Evolutionary conservation across 306 rosid genomes (phyloP), one percentile per base, ranked within the genome.

Genomic region (Dalbergia cultrata): DNA sequence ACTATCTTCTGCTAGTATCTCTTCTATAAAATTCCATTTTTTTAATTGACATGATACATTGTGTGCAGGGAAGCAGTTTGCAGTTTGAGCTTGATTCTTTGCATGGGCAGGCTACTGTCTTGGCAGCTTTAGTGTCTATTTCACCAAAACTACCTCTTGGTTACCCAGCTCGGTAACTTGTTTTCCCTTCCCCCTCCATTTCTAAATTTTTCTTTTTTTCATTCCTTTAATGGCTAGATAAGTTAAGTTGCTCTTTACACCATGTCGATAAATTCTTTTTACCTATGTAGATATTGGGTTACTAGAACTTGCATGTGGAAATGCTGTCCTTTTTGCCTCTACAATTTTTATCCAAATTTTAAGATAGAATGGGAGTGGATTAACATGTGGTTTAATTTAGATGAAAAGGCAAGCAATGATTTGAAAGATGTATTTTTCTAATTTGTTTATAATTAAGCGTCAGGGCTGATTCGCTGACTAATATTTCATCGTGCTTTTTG

Each of bases 71-170:
- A 82, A 86, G 88, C 86, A 86, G 80, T 83, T 80, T 95, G 87
- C 97, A 91, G 84, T 83, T 86, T 81, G 97, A 88, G 81, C 93
- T 95, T 5, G 90, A 95, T 82, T 91, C 95, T 63, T 88, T 95
- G 88, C 94, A 95, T 62, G 99, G 99, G 33, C 99, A 95, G 81
- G 97, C 99, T 81, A 80, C 95, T 74, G 90, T 93, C 64, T 89
- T 95, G 89, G 94, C 99, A 79, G 93, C 97, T 81, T 86, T 95
- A 84, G 97, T 95, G 53, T 90, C 97, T 66, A 83, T 93, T 80
- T 93, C 98, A 57, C 99, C 95, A 78, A 95, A 89, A 81, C 79
- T 95, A 71, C 99, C 93, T 72, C 97, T 93, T 84, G 99, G 99
- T 83, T 95, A 91, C 84, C 99, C 99, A 11, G 84, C 99, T 60